Percentiles rank a stretch among this genome's conserved stretches.
Evolutionary conservation across 1,284 basidiomycete genomes (phyloP).

Genomic region (Fomitopsis palustris): DNA sequence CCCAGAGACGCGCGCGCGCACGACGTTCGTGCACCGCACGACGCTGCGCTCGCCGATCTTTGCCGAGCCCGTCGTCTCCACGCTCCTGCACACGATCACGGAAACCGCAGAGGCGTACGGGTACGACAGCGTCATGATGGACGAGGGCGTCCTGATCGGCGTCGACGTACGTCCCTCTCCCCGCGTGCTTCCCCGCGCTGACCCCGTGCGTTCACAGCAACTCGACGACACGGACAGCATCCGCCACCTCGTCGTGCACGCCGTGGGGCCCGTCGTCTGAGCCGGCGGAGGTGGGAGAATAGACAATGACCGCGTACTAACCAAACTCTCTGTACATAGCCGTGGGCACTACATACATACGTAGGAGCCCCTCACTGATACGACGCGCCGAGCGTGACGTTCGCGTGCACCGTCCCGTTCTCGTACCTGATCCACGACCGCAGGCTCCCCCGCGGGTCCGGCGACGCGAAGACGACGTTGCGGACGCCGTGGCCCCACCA

Average conservation of each 20-base stretch:
- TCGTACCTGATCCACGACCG: slow-evolving; percentile 64
- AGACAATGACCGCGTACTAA: too few species aligned
- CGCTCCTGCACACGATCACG: slow-evolving; percentile 24
- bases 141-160: slow-evolving; percentile 47
- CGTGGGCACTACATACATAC: too few species aligned
- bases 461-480: slow-evolving; percentile 55
- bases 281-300: too few species aligned
- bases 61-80: slow-evolving; percentile 14
- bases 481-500: slow-evolving; percentile 64
- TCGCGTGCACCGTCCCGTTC: slow-evolving; percentile 35
- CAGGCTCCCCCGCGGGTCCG: slow-evolving; percentile 39
- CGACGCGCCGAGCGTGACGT: slow-evolving; percentile 26
- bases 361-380: slow-evolving; percentile 19
- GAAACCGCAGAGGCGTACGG: slow-evolving; percentile 21
- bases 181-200: too few species aligned
- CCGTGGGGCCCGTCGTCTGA: neutral
- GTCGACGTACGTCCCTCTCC: slow-evolving; percentile 34
- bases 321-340: too few species aligned
- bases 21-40: slow-evolving; percentile 15
- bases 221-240: neutral
- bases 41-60: slow-evolving; percentile 15
- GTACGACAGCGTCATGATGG: slow-evolving; percentile 42
- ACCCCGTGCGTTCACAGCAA: neutral
- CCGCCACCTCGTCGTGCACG: neutral
- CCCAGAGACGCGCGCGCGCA: slow-evolving; percentile 12